Evolutionary conservation across 352 stramenopile genomes (phyloP).

Genomic region (Elongisporangium senticosum): DNA sequence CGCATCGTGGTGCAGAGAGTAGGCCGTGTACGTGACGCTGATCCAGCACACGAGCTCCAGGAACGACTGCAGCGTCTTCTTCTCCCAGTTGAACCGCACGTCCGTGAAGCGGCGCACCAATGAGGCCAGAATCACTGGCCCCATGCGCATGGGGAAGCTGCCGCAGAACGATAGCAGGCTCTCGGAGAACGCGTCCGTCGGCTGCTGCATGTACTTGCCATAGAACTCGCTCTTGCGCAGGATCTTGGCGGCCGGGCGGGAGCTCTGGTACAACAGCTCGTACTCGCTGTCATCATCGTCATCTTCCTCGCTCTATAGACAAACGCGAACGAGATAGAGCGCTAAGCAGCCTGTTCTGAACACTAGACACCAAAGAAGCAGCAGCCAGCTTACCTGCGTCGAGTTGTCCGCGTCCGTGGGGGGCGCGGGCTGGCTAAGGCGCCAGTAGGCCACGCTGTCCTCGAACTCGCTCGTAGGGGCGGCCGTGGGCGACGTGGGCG

Average conservation of each 20-base stretch:
- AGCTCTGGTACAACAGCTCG: constrained; percentile 48
- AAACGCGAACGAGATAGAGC: not conserved
- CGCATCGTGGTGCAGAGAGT: constrained; percentile 52
- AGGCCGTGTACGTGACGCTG: constrained; percentile 61
- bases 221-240: constrained; percentile 52
- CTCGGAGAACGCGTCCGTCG: constrained; percentile 39
- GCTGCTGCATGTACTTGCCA: constrained; percentile 38
- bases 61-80: constrained; percentile 81
- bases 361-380: not conserved
- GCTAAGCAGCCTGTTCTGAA: not conserved
- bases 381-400: not conserved
- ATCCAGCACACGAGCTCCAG: constrained; percentile 68
- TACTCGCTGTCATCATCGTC: constrained; percentile 50
- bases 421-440: not conserved
- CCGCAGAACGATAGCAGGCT: constrained; percentile 52
- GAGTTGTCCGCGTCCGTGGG: not conserved
- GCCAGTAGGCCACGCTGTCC: not conserved
- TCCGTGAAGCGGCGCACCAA: constrained; percentile 70
- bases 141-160: constrained; percentile 52
- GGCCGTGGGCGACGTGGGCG: not conserved
- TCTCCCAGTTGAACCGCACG: constrained; percentile 72
- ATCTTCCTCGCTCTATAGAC: constrained; percentile 5
- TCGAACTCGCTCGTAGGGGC: not conserved
- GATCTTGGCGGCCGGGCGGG: constrained; percentile 34
- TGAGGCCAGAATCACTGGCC: constrained; percentile 30